phyloP scores from a whole-genome alignment of 2,329 filamentous ascomycete genomes.

The Fusarium chuoi region DNA sequence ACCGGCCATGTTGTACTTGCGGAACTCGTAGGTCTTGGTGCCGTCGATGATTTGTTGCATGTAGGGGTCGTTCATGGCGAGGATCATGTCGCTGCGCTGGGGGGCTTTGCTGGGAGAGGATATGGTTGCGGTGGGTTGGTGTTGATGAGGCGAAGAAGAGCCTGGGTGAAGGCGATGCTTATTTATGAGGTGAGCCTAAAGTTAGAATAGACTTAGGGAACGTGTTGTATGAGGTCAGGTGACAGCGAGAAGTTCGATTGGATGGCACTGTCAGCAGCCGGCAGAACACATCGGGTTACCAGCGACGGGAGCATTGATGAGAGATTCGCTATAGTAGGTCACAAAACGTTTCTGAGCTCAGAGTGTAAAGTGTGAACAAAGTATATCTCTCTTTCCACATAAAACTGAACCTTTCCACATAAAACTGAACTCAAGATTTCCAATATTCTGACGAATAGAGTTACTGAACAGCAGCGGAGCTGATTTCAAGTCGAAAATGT shows the following conservation, averaged over 20 bases:
- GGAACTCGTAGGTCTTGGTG: constrained; percentile 40
- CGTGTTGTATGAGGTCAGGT: neutral
- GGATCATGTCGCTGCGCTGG: constrained; percentile 18
- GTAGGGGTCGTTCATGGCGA: constrained; percentile 30
- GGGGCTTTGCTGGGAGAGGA: neutral
- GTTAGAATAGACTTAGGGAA: neutral
- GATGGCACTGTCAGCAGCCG: neutral
- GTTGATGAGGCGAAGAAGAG: neutral
- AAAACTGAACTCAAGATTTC: accelerated
- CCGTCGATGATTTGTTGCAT: constrained; percentile 42
- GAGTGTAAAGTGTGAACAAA: accelerated
- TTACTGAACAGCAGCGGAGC: accelerated
- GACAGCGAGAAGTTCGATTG: neutral
- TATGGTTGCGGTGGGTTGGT: neutral
- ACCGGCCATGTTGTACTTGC: constrained; percentile 36
- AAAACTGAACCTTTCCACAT: accelerated
- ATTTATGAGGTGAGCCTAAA: neutral
- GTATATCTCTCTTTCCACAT: accelerated
- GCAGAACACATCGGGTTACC: accelerated
- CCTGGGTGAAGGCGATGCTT: neutral
- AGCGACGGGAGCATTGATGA: accelerated
- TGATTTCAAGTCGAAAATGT: accelerated
- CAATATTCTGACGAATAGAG: accelerated
- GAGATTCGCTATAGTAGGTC: accelerated
- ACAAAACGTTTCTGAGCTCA: neutral